Evolutionary conservation across 345 rosid species (phyloP).

Genomic region (Eucalyptus pumila): DNA sequence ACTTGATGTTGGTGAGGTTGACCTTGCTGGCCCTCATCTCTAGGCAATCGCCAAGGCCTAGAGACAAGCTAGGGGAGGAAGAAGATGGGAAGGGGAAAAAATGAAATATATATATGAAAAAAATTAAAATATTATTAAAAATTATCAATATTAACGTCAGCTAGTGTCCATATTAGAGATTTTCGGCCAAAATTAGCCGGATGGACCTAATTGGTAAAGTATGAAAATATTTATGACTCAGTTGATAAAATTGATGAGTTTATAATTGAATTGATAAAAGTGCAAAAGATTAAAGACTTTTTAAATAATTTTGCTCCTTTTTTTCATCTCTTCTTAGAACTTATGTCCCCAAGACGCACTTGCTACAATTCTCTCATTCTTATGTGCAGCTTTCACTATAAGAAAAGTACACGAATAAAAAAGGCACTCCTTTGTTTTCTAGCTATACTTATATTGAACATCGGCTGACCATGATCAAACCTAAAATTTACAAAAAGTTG

Average conservation of each 20-base stretch:
- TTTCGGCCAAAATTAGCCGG: rapidly evolving
- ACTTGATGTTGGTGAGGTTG: not conserved
- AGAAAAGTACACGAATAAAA: not conserved
- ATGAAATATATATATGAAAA: too few relatives aligned
- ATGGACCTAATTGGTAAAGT: too few relatives aligned
- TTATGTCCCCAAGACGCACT: not conserved
- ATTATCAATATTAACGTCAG: rapidly evolving
- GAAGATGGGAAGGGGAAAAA: not conserved
- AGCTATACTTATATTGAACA: not conserved
- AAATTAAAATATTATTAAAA: too few relatives aligned
- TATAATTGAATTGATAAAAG: too few relatives aligned
- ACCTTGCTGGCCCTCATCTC: not conserved
- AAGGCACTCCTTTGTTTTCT: not conserved
- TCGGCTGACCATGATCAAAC: not conserved
- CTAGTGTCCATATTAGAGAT: too few relatives aligned
- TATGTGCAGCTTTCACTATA: not conserved
- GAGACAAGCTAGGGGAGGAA: not conserved
- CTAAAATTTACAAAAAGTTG: too few relatives aligned
- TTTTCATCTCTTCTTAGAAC: not conserved
- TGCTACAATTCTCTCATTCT: not conserved
- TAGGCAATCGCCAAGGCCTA: too few relatives aligned
- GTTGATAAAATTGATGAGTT: too few relatives aligned
- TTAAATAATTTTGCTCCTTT: not conserved
- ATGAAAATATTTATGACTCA: too few relatives aligned
- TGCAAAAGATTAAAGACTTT: not conserved